Evolutionary conservation across 257 asterid species (phyloP).

Genomic region (Lithospermum erythrorhizon): DNA sequence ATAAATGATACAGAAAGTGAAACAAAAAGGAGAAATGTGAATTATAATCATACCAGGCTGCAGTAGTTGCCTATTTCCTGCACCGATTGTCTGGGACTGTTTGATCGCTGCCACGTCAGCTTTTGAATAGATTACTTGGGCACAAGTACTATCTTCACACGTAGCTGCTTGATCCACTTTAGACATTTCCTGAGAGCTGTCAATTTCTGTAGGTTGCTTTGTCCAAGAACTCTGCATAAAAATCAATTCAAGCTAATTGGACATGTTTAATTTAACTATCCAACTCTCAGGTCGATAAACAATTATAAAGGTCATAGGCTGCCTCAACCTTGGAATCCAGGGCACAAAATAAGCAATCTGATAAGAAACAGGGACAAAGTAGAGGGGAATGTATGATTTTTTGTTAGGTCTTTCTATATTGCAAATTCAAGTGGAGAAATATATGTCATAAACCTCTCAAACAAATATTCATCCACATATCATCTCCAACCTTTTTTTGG

Average conservation of each 20-base stretch:
- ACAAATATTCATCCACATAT: too few species aligned
- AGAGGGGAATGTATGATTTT: too few species aligned
- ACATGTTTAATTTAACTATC: neutral
- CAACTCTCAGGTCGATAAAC: neutral
- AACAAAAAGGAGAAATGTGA: constrained; percentile 10
- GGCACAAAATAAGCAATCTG: too few species aligned
- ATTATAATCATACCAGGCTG: constrained; percentile 27
- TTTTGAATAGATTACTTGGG: constrained; percentile 50
- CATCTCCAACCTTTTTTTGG: too few species aligned
- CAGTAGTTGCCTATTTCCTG: constrained; percentile 28
- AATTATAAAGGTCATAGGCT: too few species aligned
- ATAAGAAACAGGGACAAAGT: too few species aligned
- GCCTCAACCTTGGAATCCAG: too few species aligned
- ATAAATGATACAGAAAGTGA: constrained; percentile 8
- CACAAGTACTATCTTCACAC: constrained; percentile 48
- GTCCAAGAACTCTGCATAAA: constrained; percentile 74
- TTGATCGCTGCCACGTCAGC: constrained; percentile 34
- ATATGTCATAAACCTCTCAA: too few species aligned
- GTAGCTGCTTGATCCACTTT: constrained; percentile 44
- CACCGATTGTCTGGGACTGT: constrained; percentile 22
- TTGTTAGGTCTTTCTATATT: too few species aligned
- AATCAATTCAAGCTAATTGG: neutral
- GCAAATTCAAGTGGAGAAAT: too few species aligned
- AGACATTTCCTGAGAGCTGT: constrained; percentile 44
- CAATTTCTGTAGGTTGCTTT: constrained; percentile 57